Conservation (phyloP, 257 asterid genomes). For the Solanum megistacrolobum region DNA sequence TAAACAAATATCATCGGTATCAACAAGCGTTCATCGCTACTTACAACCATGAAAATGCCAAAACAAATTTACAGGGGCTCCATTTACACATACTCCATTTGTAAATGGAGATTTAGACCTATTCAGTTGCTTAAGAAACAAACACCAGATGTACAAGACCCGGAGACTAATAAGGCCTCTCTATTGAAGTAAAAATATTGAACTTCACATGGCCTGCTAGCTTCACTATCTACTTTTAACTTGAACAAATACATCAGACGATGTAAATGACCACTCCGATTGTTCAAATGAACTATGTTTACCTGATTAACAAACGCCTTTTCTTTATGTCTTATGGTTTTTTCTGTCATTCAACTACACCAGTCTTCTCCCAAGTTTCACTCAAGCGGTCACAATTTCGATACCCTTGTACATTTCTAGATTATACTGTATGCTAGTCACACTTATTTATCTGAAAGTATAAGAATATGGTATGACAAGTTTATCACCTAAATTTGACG, state of each 20-base stretch:
- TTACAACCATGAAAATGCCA: not conserved
- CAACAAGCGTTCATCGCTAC: not conserved
- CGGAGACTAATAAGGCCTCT: not conserved
- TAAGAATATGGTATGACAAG: not conserved
- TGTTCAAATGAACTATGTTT: not conserved
- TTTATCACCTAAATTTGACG: constrained; percentile 14
- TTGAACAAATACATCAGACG: not conserved
- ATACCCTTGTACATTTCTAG: not conserved
- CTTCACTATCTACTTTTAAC: not conserved
- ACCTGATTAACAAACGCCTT: not conserved
- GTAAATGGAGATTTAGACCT: not conserved
- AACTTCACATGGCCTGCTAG: not conserved
- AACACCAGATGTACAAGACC: not conserved
- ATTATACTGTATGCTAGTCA: constrained; percentile 1
- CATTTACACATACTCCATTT: not conserved
- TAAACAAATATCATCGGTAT: not conserved
- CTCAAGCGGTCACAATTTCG: not conserved
- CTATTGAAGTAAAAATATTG: not conserved
- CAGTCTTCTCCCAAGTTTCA: not conserved
- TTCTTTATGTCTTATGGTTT: not conserved
- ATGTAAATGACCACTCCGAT: not conserved
- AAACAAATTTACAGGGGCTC: not conserved
- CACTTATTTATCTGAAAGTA: not conserved
- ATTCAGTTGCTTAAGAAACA: not conserved
- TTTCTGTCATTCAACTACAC: not conserved